A percentile compares a stretch with the other conserved stretches of the same genome.
Evolutionary conservation across 495 filamentous ascomycete genomes (phyloP).

Genomic region (Daldinia loculata): DNA sequence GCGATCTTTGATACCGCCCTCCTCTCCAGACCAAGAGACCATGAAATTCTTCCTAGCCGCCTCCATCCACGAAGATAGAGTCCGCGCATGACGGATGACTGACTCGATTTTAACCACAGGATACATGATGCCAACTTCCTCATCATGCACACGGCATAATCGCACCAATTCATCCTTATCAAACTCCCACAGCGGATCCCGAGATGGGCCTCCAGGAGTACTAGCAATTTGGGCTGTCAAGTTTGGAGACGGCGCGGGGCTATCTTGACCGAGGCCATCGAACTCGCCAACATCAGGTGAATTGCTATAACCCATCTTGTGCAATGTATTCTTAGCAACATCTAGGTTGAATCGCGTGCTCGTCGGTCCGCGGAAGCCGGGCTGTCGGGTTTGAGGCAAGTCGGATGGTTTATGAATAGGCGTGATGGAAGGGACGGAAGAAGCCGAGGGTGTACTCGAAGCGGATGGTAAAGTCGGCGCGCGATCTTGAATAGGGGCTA

Average conservation of each 20-base stretch:
- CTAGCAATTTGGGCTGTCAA: slow-evolving; percentile 45
- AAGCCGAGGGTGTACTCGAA: slow-evolving; percentile 49
- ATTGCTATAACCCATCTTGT: slow-evolving; percentile 84
- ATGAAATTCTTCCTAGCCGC: slow-evolving; percentile 44
- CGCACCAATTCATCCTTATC: slow-evolving; percentile 75
- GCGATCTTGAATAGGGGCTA: slow-evolving; percentile 54
- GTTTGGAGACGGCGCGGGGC: slow-evolving; percentile 60
- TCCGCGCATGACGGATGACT: slow-evolving; percentile 69
- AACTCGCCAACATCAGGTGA: slow-evolving; percentile 64
- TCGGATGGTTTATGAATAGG: slow-evolving; percentile 41
- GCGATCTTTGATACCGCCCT: slow-evolving; percentile 73
- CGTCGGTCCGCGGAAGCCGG: slow-evolving; percentile 83
- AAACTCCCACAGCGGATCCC: slow-evolving; percentile 79
- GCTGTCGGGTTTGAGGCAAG: slow-evolving; percentile 55
- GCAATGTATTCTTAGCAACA: slow-evolving; percentile 84
- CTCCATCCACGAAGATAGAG: slow-evolving; percentile 76
- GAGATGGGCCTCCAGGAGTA: slow-evolving; percentile 54
- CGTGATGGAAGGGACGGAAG: slow-evolving; percentile 46
- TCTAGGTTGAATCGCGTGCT: slow-evolving; percentile 87
- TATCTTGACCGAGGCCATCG: slow-evolving; percentile 63
- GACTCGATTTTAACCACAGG: slow-evolving; percentile 77
- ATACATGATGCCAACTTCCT: slow-evolving; percentile 89
- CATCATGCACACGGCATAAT: slow-evolving; percentile 76
- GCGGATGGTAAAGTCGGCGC: slow-evolving; percentile 44
- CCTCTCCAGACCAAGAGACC: slow-evolving; percentile 43